These are phyloP conservation scores for Blastobotrys capitulatus DNA, from an alignment of 1,139 yeast species.

Conservation along the genomic window DNA sequence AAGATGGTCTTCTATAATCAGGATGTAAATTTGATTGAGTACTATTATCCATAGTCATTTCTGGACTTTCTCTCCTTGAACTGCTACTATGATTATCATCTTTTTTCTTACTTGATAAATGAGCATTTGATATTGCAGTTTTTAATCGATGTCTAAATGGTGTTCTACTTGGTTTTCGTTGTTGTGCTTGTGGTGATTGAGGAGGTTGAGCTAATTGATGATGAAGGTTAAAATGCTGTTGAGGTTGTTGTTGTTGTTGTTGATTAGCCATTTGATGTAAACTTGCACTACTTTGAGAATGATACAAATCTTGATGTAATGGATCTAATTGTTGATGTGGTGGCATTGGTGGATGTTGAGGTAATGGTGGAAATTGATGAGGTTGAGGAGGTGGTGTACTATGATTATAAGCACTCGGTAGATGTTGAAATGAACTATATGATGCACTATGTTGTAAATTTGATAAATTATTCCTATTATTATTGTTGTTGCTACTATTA, in stretches of 20 bases:
- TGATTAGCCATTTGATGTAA: background rate
- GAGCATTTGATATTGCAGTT: slow-evolving; percentile 22
- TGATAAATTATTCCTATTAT: background rate
- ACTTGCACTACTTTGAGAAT: background rate
- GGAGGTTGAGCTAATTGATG: no score
- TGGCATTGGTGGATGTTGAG: background rate
- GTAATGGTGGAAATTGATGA: slow-evolving; percentile 3
- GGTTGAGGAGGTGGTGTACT: background rate
- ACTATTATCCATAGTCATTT: slow-evolving; percentile 4
- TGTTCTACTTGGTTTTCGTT: slow-evolving; percentile 7
- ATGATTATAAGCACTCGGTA: background rate
- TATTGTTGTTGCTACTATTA: background rate
- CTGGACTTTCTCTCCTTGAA: slow-evolving; percentile 8
- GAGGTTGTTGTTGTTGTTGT: background rate
- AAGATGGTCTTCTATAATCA: slow-evolving; percentile 15
- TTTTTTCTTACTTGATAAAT: slow-evolving; percentile 10
- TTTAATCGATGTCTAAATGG: slow-evolving; percentile 18
- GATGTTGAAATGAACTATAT: background rate
- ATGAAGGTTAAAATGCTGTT: no score
- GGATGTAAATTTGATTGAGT: background rate
- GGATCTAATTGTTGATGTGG: background rate
- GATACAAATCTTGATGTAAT: background rate
- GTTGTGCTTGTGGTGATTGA: background rate
- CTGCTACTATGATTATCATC: background rate
- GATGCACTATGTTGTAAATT: background rate